Percentiles rank a stretch among this genome's conserved stretches.
Conservation (phyloP, 2,329 filamentous ascomycete genomes). For the Fusarium globosum region DNA sequence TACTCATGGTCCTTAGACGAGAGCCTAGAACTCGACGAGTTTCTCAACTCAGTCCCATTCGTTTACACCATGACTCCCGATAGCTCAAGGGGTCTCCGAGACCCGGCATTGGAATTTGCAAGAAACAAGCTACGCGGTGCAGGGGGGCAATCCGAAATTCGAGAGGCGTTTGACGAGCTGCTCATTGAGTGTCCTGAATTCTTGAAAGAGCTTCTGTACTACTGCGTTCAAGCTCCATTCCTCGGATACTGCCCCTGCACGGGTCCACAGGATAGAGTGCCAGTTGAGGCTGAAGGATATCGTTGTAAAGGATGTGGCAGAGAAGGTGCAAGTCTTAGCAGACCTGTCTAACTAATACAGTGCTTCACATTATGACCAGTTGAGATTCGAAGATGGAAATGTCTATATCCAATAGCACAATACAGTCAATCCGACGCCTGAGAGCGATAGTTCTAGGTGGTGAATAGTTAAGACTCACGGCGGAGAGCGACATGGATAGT, state of each 20-base stretch:
- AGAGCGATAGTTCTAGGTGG: too few species aligned
- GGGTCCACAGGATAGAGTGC: neutral
- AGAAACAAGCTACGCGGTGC: neutral
- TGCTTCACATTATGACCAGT: too few species aligned
- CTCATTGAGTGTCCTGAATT: slow-evolving; percentile 6
- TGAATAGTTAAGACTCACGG: too few species aligned
- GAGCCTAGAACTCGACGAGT: neutral
- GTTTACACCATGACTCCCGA: slow-evolving; percentile 7
- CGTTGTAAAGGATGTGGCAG: neutral
- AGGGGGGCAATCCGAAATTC: rapidly evolving
- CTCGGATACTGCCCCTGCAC: slow-evolving; percentile 4
- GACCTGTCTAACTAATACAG: neutral
- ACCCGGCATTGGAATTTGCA: neutral
- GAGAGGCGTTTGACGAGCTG: neutral
- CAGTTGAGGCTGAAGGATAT: neutral
- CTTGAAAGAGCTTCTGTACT: slow-evolving; percentile 13
- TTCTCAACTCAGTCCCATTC: slow-evolving; percentile 6
- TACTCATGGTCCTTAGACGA: slow-evolving; percentile 5
- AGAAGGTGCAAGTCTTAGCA: neutral
- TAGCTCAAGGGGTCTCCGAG: neutral
- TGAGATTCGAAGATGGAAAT: too few species aligned
- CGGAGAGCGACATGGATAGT: neutral
- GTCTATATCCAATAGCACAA: too few species aligned
- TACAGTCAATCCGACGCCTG: too few species aligned
- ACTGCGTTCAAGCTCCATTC: neutral